phyloP scores from a whole-genome alignment of 164 flowering plant species.

The Aristolochia fimbriata region DNA sequence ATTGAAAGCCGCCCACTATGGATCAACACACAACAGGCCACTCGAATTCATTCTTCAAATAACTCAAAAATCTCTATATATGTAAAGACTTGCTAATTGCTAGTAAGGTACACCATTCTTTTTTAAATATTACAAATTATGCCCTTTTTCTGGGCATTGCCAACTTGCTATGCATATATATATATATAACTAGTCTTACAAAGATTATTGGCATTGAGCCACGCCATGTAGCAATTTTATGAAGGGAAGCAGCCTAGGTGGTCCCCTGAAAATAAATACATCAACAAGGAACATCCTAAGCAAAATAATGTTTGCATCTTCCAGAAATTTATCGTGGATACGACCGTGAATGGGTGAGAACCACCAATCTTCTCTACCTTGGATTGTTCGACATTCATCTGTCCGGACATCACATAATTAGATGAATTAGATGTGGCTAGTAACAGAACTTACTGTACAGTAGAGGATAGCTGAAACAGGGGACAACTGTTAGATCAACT shows the following conservation, averaged over 20 bases:
- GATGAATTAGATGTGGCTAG: not conserved
- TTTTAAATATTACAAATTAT: too few relatives aligned
- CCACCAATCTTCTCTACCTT: not conserved
- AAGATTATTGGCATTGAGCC: not conserved
- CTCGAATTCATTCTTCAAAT: too few relatives aligned
- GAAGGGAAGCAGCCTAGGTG: not conserved
- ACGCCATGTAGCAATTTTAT: not conserved
- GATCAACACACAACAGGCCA: too few relatives aligned
- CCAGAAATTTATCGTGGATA: constrained; percentile 8
- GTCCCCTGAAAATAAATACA: not conserved
- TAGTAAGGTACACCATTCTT: too few relatives aligned
- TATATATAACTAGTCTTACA: not conserved
- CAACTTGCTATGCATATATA: too few relatives aligned
- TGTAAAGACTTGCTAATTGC: too few relatives aligned
- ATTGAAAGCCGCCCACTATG: too few relatives aligned
- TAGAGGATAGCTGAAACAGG: too few relatives aligned
- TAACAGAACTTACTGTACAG: too few relatives aligned
- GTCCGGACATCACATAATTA: not conserved
- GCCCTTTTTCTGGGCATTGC: too few relatives aligned
- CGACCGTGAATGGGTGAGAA: not conserved
- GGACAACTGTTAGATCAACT: constrained; percentile 2
- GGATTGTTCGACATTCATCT: not conserved
- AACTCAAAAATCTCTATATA: too few relatives aligned
- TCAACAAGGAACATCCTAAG: not conserved
- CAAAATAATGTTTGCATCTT: constrained; percentile 2